Evolutionary conservation across 768 basidiomycete genomes (phyloP), one percentile per base, ranked within the genome.

Genomic region (Atractiella rhizophila): DNA sequence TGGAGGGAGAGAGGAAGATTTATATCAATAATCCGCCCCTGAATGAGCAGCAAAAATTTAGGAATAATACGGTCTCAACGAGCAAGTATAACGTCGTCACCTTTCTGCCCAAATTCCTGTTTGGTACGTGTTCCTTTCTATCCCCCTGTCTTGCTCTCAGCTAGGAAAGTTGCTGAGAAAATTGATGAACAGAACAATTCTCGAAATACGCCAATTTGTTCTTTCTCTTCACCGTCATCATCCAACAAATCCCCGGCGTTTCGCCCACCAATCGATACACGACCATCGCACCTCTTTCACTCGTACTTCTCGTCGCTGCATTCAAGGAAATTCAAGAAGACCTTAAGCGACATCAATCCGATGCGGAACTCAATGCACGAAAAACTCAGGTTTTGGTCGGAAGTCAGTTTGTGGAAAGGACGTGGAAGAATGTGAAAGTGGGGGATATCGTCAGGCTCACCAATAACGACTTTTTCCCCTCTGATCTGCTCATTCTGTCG

Each of bases 251-350:
- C 49, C 91, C 91, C 13, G 80, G 73, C 51, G 86, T 98, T 6
- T 98, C 91, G 1, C 91, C 91, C 13, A 96, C 88, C 3, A 85
- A 91, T 54, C 66, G 62, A 44, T 98, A 79, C 58, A 98, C 91
- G 2, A 98, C 91, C 7, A 86, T 98, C 56, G 77, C 64, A 0
- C 91, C 91, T 13, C 70, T 98, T 32, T 72, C 67, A 3, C 67
- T 79, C 26, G 91, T 96, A 8, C 64, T 96, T 15, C 65, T 91
- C 43, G 91, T 79, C 2, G 86, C 83, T 4, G 91, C 86, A 2
- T 74, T 86, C 57, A 98, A 98, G 59, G 91, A 98, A 59, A 64
- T 74, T 2, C 75, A 94, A 50, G 91, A 98, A 62, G 91, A 98
- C 59, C 52, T 88, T 50, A 98, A 96, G 78, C 81, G 91, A 24